Evolutionary conservation across 345 rosid genomes (phyloP).

Genomic region (Eucalyptus tenuipes): DNA sequence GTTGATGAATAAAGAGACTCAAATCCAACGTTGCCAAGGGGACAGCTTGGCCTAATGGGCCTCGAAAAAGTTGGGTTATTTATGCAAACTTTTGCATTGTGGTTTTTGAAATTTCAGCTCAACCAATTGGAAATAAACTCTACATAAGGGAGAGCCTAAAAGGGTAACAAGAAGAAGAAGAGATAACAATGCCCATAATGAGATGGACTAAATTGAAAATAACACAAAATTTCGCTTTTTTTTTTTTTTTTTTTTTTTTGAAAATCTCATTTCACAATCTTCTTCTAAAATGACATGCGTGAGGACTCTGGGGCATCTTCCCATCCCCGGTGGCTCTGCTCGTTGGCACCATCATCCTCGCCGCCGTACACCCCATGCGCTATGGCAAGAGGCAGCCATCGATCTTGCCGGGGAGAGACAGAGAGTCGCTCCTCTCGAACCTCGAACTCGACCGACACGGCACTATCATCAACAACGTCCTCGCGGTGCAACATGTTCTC

Average conservation of each 20-base stretch:
- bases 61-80: background rate
- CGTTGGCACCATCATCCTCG: background rate
- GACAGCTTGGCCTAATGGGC: background rate
- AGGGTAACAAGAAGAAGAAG: background rate
- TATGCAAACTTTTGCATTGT: background rate
- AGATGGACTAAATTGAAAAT: background rate
- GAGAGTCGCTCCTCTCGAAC: too few relatives aligned
- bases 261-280: background rate
- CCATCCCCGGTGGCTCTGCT: constrained; percentile 44
- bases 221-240: too few relatives aligned
- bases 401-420: too few relatives aligned
- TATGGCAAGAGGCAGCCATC: too few relatives aligned
- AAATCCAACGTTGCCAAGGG: background rate
- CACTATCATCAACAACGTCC: background rate
- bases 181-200: rapidly evolving
- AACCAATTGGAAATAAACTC: background rate
- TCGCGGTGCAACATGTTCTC: constrained; percentile 45
- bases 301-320: constrained; percentile 10
- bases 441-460: too few relatives aligned
- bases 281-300: constrained; percentile 9
- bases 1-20: background rate
- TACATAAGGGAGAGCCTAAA: background rate
- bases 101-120: background rate
- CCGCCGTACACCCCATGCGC: too few relatives aligned
- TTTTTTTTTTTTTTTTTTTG: background rate